Base-by-base conservation (phyloP, 169 alveolate genomes). In the Plasmodium cynomolgi region DNA sequence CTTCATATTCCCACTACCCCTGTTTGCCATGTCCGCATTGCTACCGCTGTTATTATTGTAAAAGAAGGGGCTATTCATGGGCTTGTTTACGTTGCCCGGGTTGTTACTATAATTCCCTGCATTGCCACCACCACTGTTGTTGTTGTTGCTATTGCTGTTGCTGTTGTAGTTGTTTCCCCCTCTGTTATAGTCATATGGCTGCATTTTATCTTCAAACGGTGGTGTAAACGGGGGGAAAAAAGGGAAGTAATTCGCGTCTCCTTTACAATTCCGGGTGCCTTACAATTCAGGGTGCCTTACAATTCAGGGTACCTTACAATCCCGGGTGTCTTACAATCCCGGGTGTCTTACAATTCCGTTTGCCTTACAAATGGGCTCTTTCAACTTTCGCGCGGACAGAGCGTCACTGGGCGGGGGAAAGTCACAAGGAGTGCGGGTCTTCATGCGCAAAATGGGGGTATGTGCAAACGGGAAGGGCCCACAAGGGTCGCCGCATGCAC, bases 181-280 rank as follows among this genome's bases (percentile, higher is more conserved):
- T 34, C 94, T n/a, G 73, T 58, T 75, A 79, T 81, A 58, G 9
- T 81, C 91, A 81, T 80, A 81, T 5, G 94, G 94, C 91, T 90
- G 94, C 94, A 90, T 90, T 90, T 90, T 90, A 7, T n/a, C 71
- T 74, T 84, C 72, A 50, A 72, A 58, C 33, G 29, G 15, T 4
- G 34, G 23, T 34, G 26, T n/a, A 75, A 75, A 39, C 4, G 44
- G 17, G 26, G 41, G 31, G 33, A 37, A 20, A 34, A 77, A 23
- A 29, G 34, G 8, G 7, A 83, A 17, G 71, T 56, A 82, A 23
- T 31, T 31, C 17, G 15, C 26, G 62, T 50, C 26, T 50, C 26
- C 62, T 17, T 26, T 29, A 26, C 77, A 68, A 56, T 7, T 56
- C 26, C 26, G 72, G 3, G 26, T 56, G 72, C 3, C 26, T 56